Evolutionary conservation across 306 rosid species (phyloP), one percentile per base, ranked within the genome.

Genomic region (Vigna hirtella): DNA sequence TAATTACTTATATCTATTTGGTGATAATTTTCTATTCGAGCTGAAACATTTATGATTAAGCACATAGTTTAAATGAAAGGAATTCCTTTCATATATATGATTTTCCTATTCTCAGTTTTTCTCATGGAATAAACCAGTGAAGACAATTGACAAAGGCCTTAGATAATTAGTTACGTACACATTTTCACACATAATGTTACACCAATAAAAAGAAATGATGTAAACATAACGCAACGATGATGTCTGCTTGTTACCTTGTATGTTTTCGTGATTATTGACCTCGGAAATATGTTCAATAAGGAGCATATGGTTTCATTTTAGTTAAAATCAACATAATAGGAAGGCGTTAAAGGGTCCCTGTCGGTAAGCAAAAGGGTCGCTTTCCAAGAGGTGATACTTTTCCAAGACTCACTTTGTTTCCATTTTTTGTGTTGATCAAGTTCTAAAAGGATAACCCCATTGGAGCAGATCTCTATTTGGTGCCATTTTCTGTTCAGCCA

Each of bases 271-370:
- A 52, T 17, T 14, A 8, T 68, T 48, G 20, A 66, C 38, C 56
- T 24, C 3, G 74, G 72, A 13, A 45, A 45, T 14, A 16, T 36
- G 28, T 64, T 18, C 10, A 17, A 18, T 4, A 26, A 73, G 8
- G 64, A 45, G 30, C 7, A 42, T 3, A 3, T 73, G 68, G 22
- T 75, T 30, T 48, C 7, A 52, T 65, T 77, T 66, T 52, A 77
- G 42, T 26, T 43, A 30, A 22, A 45, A 43, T 28, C 30, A 77
- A 26, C 28, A 38, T 38, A 30, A 62, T 13, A 36, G 28, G 61
- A 70, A 81, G 73, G 52, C 20, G 94, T 84, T 91, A 86, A 70
- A 77, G 81, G 74, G 90, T 88, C 89, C 14, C 87, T 81, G 73
- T 90, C 88, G 66, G 79, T 81, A 79, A 78, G 93, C 78, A 56